Evolutionary conservation across 106 monocot species (phyloP).

Genomic region (Chionographis japonica): DNA sequence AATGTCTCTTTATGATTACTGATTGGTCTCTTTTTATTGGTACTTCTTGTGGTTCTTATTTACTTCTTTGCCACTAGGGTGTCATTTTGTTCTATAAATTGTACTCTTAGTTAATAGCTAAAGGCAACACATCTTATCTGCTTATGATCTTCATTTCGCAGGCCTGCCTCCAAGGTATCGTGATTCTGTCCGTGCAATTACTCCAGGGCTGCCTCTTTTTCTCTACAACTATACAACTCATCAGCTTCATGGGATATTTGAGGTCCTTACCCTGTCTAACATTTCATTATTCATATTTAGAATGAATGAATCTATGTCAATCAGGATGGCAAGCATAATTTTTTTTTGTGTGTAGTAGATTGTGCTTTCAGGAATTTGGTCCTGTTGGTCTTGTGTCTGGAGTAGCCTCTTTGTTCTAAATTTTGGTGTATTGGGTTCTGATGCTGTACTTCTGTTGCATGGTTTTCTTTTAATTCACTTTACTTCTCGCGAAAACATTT

Average conservation of each 20-base stretch:
- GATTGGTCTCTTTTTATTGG: too few relatives aligned
- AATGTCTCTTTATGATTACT: too few relatives aligned
- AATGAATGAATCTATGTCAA: neutral
- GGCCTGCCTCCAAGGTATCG: conserved; percentile 85
- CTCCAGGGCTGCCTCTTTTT: conserved; percentile 85
- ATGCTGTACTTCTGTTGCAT: too few relatives aligned
- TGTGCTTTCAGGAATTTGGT: too few relatives aligned
- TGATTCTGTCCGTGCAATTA: conserved; percentile 89
- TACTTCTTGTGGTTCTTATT: neutral
- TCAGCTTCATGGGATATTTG: conserved; percentile 95
- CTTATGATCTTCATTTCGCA: conserved; percentile 22
- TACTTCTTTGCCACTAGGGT: neutral
- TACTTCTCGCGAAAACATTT: too few relatives aligned
- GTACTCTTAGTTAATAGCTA: too few relatives aligned
- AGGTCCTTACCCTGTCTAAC: conserved; percentile 27
- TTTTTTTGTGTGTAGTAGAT: too few relatives aligned
- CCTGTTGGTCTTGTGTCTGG: too few relatives aligned
- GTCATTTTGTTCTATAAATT: neutral
- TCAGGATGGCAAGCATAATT: too few relatives aligned
- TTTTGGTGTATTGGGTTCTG: too few relatives aligned
- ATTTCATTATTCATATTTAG: neutral
- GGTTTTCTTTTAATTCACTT: too few relatives aligned
- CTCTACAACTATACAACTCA: conserved; percentile 97
- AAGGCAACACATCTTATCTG: neutral
- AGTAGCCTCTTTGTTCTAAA: too few relatives aligned